Base-by-base conservation (phyloP, 208 protist genomes). In the Paratrypanosoma confusum region DNA sequence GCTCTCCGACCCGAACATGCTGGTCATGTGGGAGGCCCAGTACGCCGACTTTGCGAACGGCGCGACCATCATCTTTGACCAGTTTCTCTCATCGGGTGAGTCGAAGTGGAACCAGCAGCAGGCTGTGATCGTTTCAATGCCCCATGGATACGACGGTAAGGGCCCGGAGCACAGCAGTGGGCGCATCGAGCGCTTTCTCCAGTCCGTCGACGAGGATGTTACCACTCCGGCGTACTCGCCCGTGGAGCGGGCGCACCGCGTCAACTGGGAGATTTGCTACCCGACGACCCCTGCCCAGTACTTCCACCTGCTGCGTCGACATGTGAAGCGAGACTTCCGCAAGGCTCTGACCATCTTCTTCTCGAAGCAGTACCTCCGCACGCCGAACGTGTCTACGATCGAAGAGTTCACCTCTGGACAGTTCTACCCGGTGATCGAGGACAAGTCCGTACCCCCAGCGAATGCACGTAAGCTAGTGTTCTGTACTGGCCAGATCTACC, bases 11-110 rank as follows among this genome's bases (percentile, higher is more conserved):
- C 96, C 96, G 13, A 92, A 97, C 24, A 51, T 81, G 7, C 72
- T 99, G 14, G 84, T 98, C 18, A 60, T 98, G 16, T 99, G 97
- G 97, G 97, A 99, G 66, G 97, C 95, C 24, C 97, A 99, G 75
- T 99, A 98, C 66, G 97, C 96, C 51, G 97, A 99, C 71, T 98
- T 99, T 58, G 88, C 93, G 5, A 99, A 99, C 75, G 89, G 90
- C 38, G 96, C 92, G 7, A 87, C 98, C 51, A 96, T 98, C 43
- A 95, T 99, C 28, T 97, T 99, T 52, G 97, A 99, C 65, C 97
- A 98, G 79, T 96, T 94, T 56, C 44, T 96, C 45, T 80, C 77
- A 48, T 42, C 78, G 20, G 93, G 91, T 11, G 97, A 99, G 82
- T 65, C 81, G 60, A 99, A 99, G 71, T 99, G 97, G 97, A 90